Evolutionary conservation across 2,329 filamentous ascomycete genomes (phyloP), one percentile per base, ranked within the genome.

Genomic region (Bretziella fagacearum): DNA sequence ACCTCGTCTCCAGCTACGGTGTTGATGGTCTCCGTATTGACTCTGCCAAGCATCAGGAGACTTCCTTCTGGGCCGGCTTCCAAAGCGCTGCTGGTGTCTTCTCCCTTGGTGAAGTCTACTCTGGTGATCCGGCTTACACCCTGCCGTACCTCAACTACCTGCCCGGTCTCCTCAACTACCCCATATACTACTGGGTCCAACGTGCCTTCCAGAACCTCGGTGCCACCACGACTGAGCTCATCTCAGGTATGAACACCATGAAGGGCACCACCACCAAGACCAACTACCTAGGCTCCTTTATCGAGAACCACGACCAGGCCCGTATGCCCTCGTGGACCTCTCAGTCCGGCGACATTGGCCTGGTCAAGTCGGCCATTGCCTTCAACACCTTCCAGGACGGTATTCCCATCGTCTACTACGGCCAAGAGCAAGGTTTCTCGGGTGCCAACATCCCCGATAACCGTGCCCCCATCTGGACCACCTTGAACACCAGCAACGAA

Each of bases 1-100:
- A 70, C 4, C 86, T 85, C 58, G 87, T 82, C 81, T 67, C 85
- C 1, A 65, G 80, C 48, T 71, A 71, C 20, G 80, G 80, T 1
- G 73, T 80, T 0, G 70, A 77, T 46, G 78, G 78, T 1, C 81
- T 81, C 60, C 68, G 77, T 13, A 71, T 81, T 62, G 77, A 82
- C 54, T 74, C 77, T 10, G 76, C 81, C 56, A 81, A 81, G 56
- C 68, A 77, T 54, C 76, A 78, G 53, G 75, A 70, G 54, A 81
- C 81, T 53, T 64, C 64, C 0, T 52, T 52, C 33, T 52, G 51
- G 51, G 66, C 68, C 2, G 61, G 60, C 0, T 70, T 75, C 48
- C 69, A 68, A 2, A 70, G 78, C 52, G 73, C 72, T 0, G 68
- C 73, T 52, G 68, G 73, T 51, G 68, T 70, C 4, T 69, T 81